Percentiles rank a stretch among this genome's conserved stretches.
These are phyloP conservation scores for Alternaria ventricosa DNA, from an alignment of 2,329 filamentous ascomycete genomes.

Conservation along the genomic window DNA sequence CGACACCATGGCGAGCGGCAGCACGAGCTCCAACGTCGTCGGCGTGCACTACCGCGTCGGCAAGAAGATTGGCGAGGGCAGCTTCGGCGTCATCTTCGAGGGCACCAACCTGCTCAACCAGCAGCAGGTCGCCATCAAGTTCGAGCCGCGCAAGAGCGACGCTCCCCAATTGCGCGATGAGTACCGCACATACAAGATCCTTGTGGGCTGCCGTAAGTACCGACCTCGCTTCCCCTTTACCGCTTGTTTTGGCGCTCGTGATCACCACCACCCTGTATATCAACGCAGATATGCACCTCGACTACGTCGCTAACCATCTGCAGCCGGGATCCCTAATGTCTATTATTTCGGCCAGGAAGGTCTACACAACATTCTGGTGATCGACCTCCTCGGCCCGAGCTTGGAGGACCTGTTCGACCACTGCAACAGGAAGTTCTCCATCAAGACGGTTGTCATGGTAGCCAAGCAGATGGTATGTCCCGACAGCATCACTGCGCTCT, in stretches of 20 bases:
- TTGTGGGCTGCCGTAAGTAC: constrained; percentile 95
- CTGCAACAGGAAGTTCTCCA: constrained; percentile 91
- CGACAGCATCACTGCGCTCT: not conserved
- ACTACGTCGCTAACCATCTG: constrained; percentile 17
- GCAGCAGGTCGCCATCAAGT: constrained; percentile 99
- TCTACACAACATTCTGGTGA: constrained; percentile 97
- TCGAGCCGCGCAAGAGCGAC: constrained; percentile 98
- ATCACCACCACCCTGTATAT: not conserved
- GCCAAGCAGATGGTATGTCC: constrained; percentile 95
- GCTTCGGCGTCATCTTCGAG: constrained; percentile 98
- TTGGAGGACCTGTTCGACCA: constrained; percentile 97
- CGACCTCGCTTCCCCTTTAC: constrained; percentile 19
- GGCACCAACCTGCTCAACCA: constrained; percentile 98
- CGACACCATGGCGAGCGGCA: constrained; percentile 78
- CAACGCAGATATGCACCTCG: not conserved
- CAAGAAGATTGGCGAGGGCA: constrained; percentile 99
- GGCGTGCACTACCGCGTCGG: constrained; percentile 98
- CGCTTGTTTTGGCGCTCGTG: constrained; percentile 2
- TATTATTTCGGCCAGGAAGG: constrained; percentile 99
- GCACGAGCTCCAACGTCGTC: constrained; percentile 93
- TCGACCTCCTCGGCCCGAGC: constrained; percentile 92
- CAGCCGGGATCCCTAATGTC: constrained; percentile 98
- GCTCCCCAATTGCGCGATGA: constrained; percentile 97
- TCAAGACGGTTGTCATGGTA: constrained; percentile 99
- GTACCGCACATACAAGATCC: constrained; percentile 98